Percentiles rank a stretch among this genome's conserved stretches.
Conservation (phyloP, 352 stramenopile genomes). For the Chrysophaeum taylorii region DNA sequence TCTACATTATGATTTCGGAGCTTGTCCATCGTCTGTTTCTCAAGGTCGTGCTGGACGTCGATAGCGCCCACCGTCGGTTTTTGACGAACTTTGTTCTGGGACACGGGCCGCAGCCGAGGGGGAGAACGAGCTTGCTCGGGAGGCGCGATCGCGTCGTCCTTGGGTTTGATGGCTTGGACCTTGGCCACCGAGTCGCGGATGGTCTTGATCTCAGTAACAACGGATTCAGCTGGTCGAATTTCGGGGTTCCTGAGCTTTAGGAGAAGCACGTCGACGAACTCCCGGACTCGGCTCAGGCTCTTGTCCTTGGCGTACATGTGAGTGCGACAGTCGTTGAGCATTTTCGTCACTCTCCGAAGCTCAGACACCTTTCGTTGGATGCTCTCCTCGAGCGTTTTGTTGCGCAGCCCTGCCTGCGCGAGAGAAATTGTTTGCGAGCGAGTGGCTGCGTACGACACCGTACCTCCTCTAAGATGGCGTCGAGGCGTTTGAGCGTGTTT, state of each 20-base stretch:
- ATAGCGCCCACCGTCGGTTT: too few relatives aligned
- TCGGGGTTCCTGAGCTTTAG: neutral
- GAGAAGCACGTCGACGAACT: neutral
- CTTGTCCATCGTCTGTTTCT: neutral
- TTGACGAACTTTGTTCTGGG: too few relatives aligned
- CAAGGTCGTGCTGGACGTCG: too few relatives aligned
- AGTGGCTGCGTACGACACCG: too few relatives aligned
- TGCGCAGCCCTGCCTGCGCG: neutral
- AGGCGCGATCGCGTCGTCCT: neutral
- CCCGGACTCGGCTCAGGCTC: neutral
- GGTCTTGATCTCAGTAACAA: neutral
- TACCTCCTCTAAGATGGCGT: neutral
- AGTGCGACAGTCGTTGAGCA: neutral
- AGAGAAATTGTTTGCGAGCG: too few relatives aligned
- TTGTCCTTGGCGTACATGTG: neutral
- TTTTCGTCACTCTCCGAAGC: neutral
- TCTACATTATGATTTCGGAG: neutral
- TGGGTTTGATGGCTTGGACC: neutral
- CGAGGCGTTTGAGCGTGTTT: too few relatives aligned
- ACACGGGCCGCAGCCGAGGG: too few relatives aligned
- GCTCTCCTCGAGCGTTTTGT: neutral
- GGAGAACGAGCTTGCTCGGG: too few relatives aligned
- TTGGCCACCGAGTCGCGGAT: neutral
- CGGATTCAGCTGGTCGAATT: neutral
- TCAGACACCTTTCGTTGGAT: neutral